Evolutionary conservation across 257 asterid genomes (phyloP), one percentile per base, ranked within the genome.

Genomic region (Rehmannia glutinosa): DNA sequence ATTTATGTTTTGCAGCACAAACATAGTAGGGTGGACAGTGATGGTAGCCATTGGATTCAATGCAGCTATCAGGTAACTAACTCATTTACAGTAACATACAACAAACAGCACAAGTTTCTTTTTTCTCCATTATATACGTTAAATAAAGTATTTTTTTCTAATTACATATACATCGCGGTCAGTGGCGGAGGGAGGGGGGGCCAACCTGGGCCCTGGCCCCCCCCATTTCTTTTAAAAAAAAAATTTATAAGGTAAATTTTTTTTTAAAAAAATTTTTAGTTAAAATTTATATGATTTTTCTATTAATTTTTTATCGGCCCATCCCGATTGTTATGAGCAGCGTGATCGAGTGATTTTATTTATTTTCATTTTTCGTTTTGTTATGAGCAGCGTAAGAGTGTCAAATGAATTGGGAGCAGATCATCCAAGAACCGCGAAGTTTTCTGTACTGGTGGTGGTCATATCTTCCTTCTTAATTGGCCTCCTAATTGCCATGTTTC

Each of bases 331-430:
- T n/a, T n/a, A n/a, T n/a, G n/a, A n/a, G n/a, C n/a, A n/a, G n/a
- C n/a, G n/a, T n/a, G n/a, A n/a, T n/a, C n/a, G n/a, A n/a, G n/a
- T n/a, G n/a, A n/a, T n/a, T n/a, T n/a, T n/a, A 0, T 38, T 38
- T 38, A 38, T 6, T 3, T 38, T 11, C 3, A 9, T 38, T 38
- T 11, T 6, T 0, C 43, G 38, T 38, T 20, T 11, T 24, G 17
- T 10, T 35, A 3, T 15, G 21, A 6, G 61, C 79, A 82, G 87
- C 38, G 75, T 82, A 25, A 80, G 96, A 64, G 84, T 88, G 28
- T 85, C 96, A 0, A 88, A 88, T 65, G 96, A 88, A 57, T 50
- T 88, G 9, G 96, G 96, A 3, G 90, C 92, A 30, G 69, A 70
- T 10, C 96, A 88, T 74, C 92, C 96, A 46, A 80, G 96, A 72